Base-by-base conservation (phyloP, 495 filamentous ascomycete species). In the Annulohypoxylon bovei region DNA sequence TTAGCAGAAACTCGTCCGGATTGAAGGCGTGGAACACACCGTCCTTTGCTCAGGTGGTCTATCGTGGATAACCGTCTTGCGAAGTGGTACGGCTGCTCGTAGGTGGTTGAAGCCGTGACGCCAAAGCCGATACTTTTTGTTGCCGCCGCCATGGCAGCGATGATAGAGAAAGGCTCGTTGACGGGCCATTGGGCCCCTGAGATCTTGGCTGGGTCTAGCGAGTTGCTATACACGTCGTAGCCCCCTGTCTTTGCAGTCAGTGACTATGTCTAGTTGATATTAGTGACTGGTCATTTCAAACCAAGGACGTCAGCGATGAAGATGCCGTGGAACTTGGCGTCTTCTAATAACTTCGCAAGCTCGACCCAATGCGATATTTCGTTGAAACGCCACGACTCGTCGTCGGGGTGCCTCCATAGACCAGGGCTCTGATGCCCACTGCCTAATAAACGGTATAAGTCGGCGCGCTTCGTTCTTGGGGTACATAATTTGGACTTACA, bases 131-230 rank as follows among this genome's bases (percentile, higher is more conserved):
- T 79, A 37, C 81, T 87, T 71, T 90, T 76, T 14, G 89, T 92
- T 3, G 74, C 80, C 12, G 81, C 80, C 0, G 82, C 82, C 81
- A 84, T 84, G 22, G 83, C 83, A 0, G 84, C 75, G 39, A 85
- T 80, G 14, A 85, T 79, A 4, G 75, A 77, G 14, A 79, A 73
- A 22, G 78, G 82, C 50, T 84, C 81, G 46, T 88, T 89, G 2
- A 90, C 88, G 0, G 89, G 89, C 87, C 88, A 91, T 75, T 92
- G 89, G 0, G 89, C 86, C 7, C 87, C 89, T 1, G 88, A 85
- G 28, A 81, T 65, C 32, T 89, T 82, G 6, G 87, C 86, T 0
- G 88, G 85, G 9, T 84, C 84, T 0, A 90, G 79, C 5, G 87
- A 88, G 12, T 82, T 74, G 35, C 84, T 86, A 72, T 91, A 92